Evolutionary conservation across 371 early-diverging fungal species (phyloP).

Genomic region (Rhizopus microsporus): DNA sequence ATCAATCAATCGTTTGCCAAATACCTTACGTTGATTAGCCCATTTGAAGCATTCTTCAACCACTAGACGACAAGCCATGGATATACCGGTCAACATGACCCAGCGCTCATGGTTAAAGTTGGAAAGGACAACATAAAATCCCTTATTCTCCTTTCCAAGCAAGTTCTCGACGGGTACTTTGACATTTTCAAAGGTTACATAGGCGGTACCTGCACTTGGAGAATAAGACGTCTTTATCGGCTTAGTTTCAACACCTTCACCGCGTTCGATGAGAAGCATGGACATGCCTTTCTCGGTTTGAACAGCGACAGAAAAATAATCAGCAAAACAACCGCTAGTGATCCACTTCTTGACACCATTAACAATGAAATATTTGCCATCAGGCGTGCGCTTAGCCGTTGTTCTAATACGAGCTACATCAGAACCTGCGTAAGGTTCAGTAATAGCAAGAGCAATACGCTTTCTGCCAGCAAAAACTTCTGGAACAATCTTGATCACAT

Average conservation of each 20-base stretch:
- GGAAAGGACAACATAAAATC: slow-evolving; percentile 61
- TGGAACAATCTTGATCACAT: slow-evolving; percentile 56
- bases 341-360: slow-evolving; percentile 80
- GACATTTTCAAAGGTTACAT: slow-evolving; percentile 63
- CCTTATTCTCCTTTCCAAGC: slow-evolving; percentile 71
- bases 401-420: slow-evolving; percentile 80
- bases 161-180: slow-evolving; percentile 75
- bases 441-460: slow-evolving; percentile 72
- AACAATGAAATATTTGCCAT: slow-evolving; percentile 62
- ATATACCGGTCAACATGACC: slow-evolving; percentile 32
- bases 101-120: slow-evolving; percentile 62
- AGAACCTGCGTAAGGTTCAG: slow-evolving; percentile 64
- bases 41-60: slow-evolving; percentile 49
- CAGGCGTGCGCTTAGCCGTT: slow-evolving; percentile 71
- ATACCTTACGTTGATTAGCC: slow-evolving; percentile 81
- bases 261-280: slow-evolving; percentile 64
- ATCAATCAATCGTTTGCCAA: slow-evolving; percentile 74
- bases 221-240: slow-evolving; percentile 68
- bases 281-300: slow-evolving; percentile 77
- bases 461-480: slow-evolving; percentile 73
- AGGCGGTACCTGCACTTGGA: slow-evolving; percentile 59
- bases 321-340: slow-evolving; percentile 73
- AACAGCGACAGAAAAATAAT: slow-evolving; percentile 74
- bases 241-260: slow-evolving; percentile 69
- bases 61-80: slow-evolving; percentile 28